Percentiles rank a stretch among this genome's conserved stretches.
Conservation (phyloP, 805 yeast genomes). For the Candida suzukii region DNA sequence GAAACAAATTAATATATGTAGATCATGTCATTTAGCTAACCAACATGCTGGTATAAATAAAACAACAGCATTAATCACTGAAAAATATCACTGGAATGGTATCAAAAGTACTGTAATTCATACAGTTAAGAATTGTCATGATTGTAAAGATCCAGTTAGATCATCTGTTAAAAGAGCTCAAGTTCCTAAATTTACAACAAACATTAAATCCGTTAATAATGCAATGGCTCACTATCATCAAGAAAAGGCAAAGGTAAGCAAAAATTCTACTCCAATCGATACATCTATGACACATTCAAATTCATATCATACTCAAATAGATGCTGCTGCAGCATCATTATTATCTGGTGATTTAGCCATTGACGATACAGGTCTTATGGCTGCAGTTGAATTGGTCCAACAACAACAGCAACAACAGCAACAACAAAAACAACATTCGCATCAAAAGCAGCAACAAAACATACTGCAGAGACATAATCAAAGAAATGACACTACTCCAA, state of each 20-base stretch:
- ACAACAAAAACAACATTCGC: slow-evolving; percentile 9
- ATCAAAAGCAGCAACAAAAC: slow-evolving; percentile 5
- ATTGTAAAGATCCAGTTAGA: slow-evolving; percentile 49
- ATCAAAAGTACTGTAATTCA: slow-evolving; percentile 82
- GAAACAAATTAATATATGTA: slow-evolving; percentile 68
- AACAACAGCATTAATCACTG: slow-evolving; percentile 71
- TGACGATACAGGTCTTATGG: slow-evolving; percentile 35
- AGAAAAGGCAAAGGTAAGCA: too few relatives aligned
- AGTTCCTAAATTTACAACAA: slow-evolving; percentile 1
- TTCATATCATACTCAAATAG: background rate
- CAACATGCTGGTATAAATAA: slow-evolving; percentile 87
- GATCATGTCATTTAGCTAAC: slow-evolving; percentile 51
- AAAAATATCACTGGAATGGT: slow-evolving; percentile 84
- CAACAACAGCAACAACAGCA: slow-evolving; percentile 9
- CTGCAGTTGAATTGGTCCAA: slow-evolving; percentile 56
- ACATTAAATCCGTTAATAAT: background rate
- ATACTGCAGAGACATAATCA: slow-evolving; percentile 5
- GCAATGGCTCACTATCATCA: background rate
- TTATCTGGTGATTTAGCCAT: slow-evolving; percentile 31
- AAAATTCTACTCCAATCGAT: background rate
- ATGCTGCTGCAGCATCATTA: background rate
- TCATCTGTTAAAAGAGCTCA: slow-evolving; percentile 11
- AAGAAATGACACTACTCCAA: slow-evolving; percentile 1
- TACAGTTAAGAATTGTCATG: slow-evolving; percentile 68
- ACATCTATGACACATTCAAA: background rate